Percentiles rank a stretch among this genome's conserved stretches.
phyloP scores from a whole-genome alignment of 805 yeast species.

The Yamadazyma akitaensis region DNA sequence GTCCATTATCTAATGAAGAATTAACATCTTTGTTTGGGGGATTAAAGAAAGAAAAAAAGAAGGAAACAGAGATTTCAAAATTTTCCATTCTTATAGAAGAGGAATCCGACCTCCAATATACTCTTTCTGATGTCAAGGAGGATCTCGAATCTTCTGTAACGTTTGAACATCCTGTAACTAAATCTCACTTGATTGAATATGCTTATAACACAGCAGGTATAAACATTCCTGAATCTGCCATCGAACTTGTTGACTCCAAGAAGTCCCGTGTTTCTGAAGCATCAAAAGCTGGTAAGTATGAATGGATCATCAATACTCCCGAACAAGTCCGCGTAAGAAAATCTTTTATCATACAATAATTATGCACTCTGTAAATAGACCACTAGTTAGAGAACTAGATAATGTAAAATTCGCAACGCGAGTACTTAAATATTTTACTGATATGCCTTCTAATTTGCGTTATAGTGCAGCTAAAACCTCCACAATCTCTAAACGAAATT shows the following conservation, averaged over 20 bases:
- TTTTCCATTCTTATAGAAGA: constrained; percentile 9
- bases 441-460: constrained; percentile 22
- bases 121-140: constrained; percentile 31
- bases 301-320: constrained; percentile 26
- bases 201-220: constrained; percentile 31
- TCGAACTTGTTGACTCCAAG: constrained; percentile 14
- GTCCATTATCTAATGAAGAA: constrained; percentile 37
- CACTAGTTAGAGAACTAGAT: background rate
- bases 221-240: constrained; percentile 23
- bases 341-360: constrained; percentile 1
- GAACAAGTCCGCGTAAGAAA: constrained; percentile 19
- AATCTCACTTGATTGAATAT: constrained; percentile 20
- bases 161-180: constrained; percentile 11
- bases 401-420: constrained; percentile 7
- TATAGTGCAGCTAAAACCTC: constrained; percentile 43
- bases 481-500: constrained; percentile 20
- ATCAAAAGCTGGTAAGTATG: constrained; percentile 24
- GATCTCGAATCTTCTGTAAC: constrained; percentile 24
- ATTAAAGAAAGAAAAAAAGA: constrained; percentile 17
- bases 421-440: background rate
- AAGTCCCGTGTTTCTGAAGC: constrained; percentile 13
- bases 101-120: constrained; percentile 16
- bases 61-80: background rate
- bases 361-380: constrained; percentile 6
- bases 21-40: constrained; percentile 33